Evolutionary conservation across 2,329 filamentous ascomycete species (phyloP).

Genomic region (Hymenoscyphus scutula): DNA sequence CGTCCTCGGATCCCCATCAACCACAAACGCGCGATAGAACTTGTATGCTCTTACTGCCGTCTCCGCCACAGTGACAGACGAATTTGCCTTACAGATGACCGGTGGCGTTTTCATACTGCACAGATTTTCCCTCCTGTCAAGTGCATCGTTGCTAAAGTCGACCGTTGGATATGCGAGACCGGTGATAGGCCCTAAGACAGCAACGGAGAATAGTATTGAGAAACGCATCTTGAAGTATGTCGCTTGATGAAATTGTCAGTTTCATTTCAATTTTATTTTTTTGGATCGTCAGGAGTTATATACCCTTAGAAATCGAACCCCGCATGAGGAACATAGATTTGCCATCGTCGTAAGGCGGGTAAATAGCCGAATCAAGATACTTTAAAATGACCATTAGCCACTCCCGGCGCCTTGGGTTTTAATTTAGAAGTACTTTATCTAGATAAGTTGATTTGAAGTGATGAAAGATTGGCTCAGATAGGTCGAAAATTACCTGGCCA

Average conservation of each 20-base stretch:
- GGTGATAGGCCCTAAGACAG: conserved; percentile 13
- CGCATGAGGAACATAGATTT: background rate
- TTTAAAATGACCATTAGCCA: too few relatives aligned
- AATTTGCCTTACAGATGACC: conserved; percentile 19
- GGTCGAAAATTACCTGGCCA: too few relatives aligned
- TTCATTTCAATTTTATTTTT: background rate
- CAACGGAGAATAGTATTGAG: conserved; percentile 12
- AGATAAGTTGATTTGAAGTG: too few relatives aligned
- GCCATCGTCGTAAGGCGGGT: too few relatives aligned
- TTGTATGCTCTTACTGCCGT: conserved; percentile 20
- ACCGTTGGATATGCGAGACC: conserved; percentile 13
- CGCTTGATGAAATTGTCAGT: background rate
- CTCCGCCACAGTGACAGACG: conserved; percentile 18
- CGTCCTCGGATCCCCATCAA: conserved; percentile 22
- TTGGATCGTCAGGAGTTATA: background rate
- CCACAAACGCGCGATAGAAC: conserved; percentile 23
- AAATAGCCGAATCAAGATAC: too few relatives aligned
- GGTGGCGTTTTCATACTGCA: conserved; percentile 20
- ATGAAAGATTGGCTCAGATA: too few relatives aligned
- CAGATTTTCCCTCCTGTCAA: conserved; percentile 20
- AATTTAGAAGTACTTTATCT: too few relatives aligned
- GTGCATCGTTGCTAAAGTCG: background rate
- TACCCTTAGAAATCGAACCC: background rate
- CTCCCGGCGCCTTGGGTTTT: too few relatives aligned
- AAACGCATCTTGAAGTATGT: conserved; percentile 14